Conservation (phyloP, 2,329 filamentous ascomycete species). For the Ceratocystiopsis sp. region DNA sequence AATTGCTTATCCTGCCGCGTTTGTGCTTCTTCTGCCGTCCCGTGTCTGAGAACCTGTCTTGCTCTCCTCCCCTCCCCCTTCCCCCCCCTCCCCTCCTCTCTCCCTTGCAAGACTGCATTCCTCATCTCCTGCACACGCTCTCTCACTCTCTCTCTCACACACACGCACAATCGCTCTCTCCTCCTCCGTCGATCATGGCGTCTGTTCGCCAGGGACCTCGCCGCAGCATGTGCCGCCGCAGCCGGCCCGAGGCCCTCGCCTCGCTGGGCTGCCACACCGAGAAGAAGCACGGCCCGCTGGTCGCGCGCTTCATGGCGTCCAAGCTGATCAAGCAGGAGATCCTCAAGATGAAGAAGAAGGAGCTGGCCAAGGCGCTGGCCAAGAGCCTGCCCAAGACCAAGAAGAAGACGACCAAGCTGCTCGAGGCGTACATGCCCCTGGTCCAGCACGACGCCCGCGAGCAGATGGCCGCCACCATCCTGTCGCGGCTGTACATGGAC, state of each 20-base stretch:
- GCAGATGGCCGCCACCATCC: too few relatives aligned
- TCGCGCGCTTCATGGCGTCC: neutral
- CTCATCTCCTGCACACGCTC: too few relatives aligned
- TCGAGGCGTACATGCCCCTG: neutral
- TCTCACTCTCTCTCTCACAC: too few relatives aligned
- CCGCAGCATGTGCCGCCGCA: neutral
- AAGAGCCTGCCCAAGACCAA: neutral
- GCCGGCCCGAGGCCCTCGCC: too few relatives aligned
- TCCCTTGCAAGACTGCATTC: conserved; percentile 5
- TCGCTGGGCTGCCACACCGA: too few relatives aligned
- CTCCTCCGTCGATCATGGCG: too few relatives aligned
- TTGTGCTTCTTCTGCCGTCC: too few relatives aligned
- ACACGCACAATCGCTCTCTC: too few relatives aligned
- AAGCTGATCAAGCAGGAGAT: neutral
- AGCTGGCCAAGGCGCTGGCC: too few relatives aligned
- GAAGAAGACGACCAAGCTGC: neutral
- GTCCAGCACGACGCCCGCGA: neutral
- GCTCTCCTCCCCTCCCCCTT: neutral
- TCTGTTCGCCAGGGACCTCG: neutral
- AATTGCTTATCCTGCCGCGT: too few relatives aligned
- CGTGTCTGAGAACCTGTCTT: too few relatives aligned
- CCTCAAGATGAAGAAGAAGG: neutral
- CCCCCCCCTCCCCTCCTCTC: neutral
- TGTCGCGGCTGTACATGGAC: conserved; percentile 1
- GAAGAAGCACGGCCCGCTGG: too few relatives aligned